These are phyloP conservation scores for Parastagonospora avenae DNA, from an alignment of 2,329 filamentous ascomycete species.

Conservation along the genomic window DNA sequence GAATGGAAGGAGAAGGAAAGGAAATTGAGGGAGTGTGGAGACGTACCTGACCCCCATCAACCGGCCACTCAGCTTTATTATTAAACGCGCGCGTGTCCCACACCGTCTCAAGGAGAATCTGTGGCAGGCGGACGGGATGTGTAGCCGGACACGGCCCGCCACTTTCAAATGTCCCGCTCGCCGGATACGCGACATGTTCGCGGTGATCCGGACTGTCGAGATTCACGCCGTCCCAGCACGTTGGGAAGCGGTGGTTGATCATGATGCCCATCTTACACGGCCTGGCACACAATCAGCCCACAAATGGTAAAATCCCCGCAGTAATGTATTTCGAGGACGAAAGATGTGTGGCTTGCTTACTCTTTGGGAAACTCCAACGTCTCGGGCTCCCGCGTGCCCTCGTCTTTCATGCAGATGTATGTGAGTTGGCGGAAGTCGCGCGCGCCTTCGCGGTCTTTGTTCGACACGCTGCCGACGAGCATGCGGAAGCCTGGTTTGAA, in stretches of 20 bases:
- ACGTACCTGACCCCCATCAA: conserved; percentile 31
- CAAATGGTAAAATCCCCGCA: no score
- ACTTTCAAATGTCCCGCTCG: conserved; percentile 36
- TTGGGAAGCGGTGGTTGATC: conserved; percentile 35
- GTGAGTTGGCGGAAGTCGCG: conserved; percentile 32
- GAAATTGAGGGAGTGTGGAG: no score
- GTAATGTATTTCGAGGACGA: no score
- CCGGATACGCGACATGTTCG: conserved; percentile 34
- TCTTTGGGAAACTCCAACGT: conserved; percentile 27
- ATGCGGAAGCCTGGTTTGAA: conserved; percentile 53
- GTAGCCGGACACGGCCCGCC: conserved; percentile 34
- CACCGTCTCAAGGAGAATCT: conserved; percentile 41
- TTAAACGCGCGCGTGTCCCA: conserved; percentile 41
- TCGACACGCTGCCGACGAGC: conserved; percentile 49
- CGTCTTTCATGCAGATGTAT: conserved; percentile 36
- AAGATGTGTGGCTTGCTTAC: no score
- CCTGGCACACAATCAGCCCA: background rate
- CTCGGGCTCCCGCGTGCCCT: conserved; percentile 32
- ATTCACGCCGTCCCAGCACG: conserved; percentile 37
- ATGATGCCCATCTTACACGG: conserved; percentile 34
- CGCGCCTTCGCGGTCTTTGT: conserved; percentile 25
- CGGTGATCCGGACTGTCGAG: conserved; percentile 32
- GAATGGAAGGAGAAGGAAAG: no score
- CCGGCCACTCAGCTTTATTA: conserved; percentile 39
- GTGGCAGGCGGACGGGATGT: conserved; percentile 36